phyloP scores from a whole-genome alignment of 495 filamentous ascomycete genomes.

The Pseudoneurospora amorphoporcata region DNA sequence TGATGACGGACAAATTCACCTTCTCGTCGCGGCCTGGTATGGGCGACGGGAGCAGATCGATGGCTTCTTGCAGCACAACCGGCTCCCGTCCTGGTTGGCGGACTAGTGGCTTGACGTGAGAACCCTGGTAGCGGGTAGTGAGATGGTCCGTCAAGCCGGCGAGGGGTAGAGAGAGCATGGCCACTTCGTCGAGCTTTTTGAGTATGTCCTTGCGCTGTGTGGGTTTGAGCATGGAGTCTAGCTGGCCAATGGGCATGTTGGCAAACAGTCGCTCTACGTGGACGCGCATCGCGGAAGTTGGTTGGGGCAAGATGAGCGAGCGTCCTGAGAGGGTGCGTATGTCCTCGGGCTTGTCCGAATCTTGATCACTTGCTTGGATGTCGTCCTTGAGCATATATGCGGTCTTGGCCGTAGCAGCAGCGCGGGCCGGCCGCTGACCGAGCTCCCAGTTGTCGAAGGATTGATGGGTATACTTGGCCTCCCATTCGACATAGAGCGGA shows the following conservation, averaged over 20 bases:
- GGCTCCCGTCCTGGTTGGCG: not conserved
- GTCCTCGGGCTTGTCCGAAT: not conserved
- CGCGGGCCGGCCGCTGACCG: not conserved
- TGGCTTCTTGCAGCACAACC: conserved; percentile 9
- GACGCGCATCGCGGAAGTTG: not conserved
- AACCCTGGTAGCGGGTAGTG: conserved; percentile 29
- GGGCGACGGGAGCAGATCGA: not conserved
- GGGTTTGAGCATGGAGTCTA: not conserved
- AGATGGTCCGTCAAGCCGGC: conserved; percentile 33
- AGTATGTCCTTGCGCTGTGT: not conserved
- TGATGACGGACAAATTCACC: conserved; percentile 9
- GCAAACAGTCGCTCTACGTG: not conserved
- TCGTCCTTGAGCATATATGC: not conserved
- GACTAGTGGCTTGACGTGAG: conserved; percentile 34
- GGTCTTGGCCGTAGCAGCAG: not conserved
- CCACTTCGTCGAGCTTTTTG: conserved; percentile 6
- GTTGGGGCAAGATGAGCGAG: not conserved
- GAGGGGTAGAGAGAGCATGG: conserved; percentile 31
- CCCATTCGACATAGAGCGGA: conserved; percentile 34
- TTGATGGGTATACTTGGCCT: conserved; percentile 13
- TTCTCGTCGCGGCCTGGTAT: not conserved
- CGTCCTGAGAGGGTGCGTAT: not conserved
- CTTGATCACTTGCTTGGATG: not conserved
- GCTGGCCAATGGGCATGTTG: not conserved
- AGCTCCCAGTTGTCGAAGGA: not conserved